Percentiles rank a stretch among this genome's conserved stretches.
phyloP scores from a whole-genome alignment of 768 basidiomycete genomes.

The Lentinula boryana region DNA sequence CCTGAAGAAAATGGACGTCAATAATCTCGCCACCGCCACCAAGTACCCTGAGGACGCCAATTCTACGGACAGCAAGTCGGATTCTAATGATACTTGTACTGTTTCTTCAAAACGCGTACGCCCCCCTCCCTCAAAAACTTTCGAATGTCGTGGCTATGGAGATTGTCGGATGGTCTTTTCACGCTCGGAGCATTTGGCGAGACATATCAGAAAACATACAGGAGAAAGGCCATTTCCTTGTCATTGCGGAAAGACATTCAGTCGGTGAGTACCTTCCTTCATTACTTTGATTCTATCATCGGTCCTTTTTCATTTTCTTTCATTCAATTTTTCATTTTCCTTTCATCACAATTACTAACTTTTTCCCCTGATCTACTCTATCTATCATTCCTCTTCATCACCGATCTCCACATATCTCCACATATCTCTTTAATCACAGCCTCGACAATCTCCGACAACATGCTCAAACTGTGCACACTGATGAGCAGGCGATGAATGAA shows the following conservation, averaged over 20 bases:
- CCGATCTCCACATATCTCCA: not conserved
- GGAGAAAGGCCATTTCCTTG: constrained; percentile 97
- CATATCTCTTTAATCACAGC: constrained; percentile 26
- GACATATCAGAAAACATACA: constrained; percentile 78
- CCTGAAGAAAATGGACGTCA: not conserved
- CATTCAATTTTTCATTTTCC: not conserved
- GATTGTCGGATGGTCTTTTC: constrained; percentile 92
- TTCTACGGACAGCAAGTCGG: not conserved
- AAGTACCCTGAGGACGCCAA: not conserved
- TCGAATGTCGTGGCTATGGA: constrained; percentile 91
- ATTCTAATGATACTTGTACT: not conserved
- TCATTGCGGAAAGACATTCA: constrained; percentile 79
- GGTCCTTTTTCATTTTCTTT: constrained; percentile 47
- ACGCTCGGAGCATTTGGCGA: constrained; percentile 7
- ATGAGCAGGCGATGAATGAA: constrained; percentile 85
- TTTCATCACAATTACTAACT: not conserved
- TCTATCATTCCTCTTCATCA: not conserved
- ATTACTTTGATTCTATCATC: not conserved
- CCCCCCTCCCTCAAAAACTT: constrained; percentile 86
- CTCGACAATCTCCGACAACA: constrained; percentile 97
- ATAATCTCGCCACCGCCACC: not conserved
- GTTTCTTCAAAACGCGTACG: constrained; percentile 55
- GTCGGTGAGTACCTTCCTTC: not conserved
- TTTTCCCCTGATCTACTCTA: not conserved
- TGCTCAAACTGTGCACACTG: constrained; percentile 93